These are phyloP conservation scores for Pyrrhoderma lamaoense DNA, from an alignment of 1,284 basidiomycete genomes.

Conservation along the genomic window DNA sequence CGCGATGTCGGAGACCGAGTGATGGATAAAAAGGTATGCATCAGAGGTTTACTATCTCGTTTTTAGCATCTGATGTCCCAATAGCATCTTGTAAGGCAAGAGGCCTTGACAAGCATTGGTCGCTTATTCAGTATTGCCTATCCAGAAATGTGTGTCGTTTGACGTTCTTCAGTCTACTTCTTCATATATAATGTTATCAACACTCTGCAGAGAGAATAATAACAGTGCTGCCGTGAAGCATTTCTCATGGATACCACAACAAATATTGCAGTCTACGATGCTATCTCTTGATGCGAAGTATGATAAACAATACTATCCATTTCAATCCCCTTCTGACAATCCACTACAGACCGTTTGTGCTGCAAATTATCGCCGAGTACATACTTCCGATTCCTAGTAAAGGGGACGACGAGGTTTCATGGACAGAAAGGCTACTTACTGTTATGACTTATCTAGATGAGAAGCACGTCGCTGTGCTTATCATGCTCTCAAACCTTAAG, in stretches of 20 bases:
- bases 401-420: conserved; percentile 58
- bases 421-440: conserved; percentile 79
- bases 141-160: conserved; percentile 73
- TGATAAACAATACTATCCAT: conserved; percentile 20
- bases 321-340: neutral
- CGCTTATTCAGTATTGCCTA: conserved; percentile 80
- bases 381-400: conserved; percentile 81
- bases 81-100: conserved; percentile 70
- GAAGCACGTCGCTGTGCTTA: conserved; percentile 46
- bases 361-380: conserved; percentile 62
- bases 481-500: conserved; percentile 59
- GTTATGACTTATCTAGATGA: conserved; percentile 71
- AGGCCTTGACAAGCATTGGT: conserved; percentile 75
- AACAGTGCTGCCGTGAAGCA: conserved; percentile 69
- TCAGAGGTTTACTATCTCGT: neutral
- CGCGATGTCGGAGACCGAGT: conserved; percentile 64
- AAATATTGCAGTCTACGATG: conserved; percentile 52
- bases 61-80: neutral
- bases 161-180: neutral
- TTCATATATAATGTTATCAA: neutral
- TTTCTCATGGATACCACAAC: conserved; percentile 91
- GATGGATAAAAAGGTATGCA: conserved; percentile 78
- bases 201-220: conserved; percentile 61
- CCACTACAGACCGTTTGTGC: conserved; percentile 44
- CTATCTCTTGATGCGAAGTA: conserved; percentile 53